Base-by-base conservation (phyloP, 1,284 basidiomycete genomes). In the Tremellales sp. region DNA sequence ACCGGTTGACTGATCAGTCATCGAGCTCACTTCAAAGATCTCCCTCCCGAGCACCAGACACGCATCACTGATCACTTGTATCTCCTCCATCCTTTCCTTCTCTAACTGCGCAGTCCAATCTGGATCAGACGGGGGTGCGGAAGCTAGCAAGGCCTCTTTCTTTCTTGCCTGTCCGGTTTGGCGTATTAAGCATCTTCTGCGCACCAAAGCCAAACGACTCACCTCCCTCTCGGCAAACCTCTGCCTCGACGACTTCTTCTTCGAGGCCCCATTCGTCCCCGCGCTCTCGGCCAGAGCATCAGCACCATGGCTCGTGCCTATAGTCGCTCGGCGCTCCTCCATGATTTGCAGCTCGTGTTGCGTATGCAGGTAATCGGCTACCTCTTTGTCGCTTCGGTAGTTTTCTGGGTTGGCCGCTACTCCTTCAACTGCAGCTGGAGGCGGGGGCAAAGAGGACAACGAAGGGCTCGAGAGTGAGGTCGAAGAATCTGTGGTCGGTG, bases 161-260 rank as follows among this genome's bases (percentile, higher is more conserved):
- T 85, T 93, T 58, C 85, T 78, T 8, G 85, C 85, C 88, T 90
- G 56, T 13, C 22, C 22, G n/a, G n/a, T n/a, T n/a, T n/a, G n/a
- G n/a, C n/a, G n/a, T n/a, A n/a, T n/a, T n/a, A n/a, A n/a, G n/a
- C n/a, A n/a, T n/a, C n/a, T n/a, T n/a, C n/a, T n/a, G n/a, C n/a
- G n/a, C n/a, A n/a, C n/a, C 39, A 37, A 19, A n/a, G 35, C 16
- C 29, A 31, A 16, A 10, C 16, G 10, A 62, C 78, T 57, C 57
- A 86, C 87, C 80, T 87, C 83, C 43, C 90, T 77, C 42, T 87
- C 88, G 55, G 81, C 79, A 71, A 86, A 87, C 36, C 87, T 79
- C 54, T 76, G 74, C 60, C 77, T 76, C 67, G 82, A 88, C 33
- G 81, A 75, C 66, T 82, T 82, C 65, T 84, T 80, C 70, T 82